Base-by-base conservation (phyloP, 139 green algal species). In the Tetratostichococcus sp. region DNA sequence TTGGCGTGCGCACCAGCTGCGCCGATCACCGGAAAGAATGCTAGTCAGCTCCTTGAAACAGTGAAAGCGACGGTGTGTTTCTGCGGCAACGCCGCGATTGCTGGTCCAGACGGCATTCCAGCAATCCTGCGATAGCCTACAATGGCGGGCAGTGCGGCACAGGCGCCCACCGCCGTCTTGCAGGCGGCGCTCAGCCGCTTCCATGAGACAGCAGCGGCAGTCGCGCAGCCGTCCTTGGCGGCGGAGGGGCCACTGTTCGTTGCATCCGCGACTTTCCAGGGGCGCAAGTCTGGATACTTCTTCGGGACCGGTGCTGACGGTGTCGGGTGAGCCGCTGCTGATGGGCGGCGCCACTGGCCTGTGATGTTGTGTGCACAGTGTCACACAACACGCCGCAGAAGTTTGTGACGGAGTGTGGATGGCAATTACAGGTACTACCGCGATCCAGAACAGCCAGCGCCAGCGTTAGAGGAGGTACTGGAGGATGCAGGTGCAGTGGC, bases 301-400 rank as follows among this genome's bases (percentile, higher is more conserved):
- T 96, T 96, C 70, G 65, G 70, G 21, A 77, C 67, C 1, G 89
- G 85, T 8, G 34, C 78, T 0, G 43, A 79, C 50, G 91, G 91
- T 58, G 58, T 85, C 1, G 91, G 91, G 86, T 94, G 77, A 65
- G 88, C 30, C 4, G 31, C n/a, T n/a, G n/a, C n/a, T 34, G 43
- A 22, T 31, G n/a, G n/a, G n/a, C n/a, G n/a, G n/a, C n/a, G n/a
- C n/a, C n/a, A n/a, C n/a, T n/a, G n/a, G n/a, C n/a, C n/a, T n/a
- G n/a, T n/a, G n/a, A n/a, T n/a, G n/a, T n/a, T n/a, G n/a, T n/a
- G n/a, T n/a, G n/a, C n/a, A n/a, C n/a, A n/a, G n/a, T n/a, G n/a
- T n/a, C n/a, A n/a, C n/a, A n/a, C n/a, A n/a, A n/a, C n/a, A n/a
- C n/a, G n/a, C n/a, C n/a, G n/a, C n/a, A n/a, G n/a, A n/a, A n/a